Evolutionary conservation across 1,139 yeast species (phyloP), one percentile per base, ranked within the genome.

Genomic region (Geotrichum aggregatum): DNA sequence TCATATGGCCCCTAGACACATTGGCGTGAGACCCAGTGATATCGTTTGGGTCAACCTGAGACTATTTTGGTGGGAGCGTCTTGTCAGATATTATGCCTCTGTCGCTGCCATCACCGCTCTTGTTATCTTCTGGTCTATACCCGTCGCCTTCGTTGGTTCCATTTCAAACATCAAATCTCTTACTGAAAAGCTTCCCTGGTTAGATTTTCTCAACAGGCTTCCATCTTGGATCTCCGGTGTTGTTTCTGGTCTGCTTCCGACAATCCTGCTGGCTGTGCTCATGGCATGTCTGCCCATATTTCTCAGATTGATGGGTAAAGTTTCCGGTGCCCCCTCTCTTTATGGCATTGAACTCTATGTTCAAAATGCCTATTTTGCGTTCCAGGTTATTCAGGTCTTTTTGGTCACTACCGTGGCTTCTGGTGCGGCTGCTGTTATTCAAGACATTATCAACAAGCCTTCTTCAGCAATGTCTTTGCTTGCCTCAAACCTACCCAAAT

Each of bases 71-170:
- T 84, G 89, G 85, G 95, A 85, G 71, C 76, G 91, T 61, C 69
- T 84, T 48, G 70, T 79, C 33, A 78, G 92, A 71, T 70, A 72
- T 44, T 65, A 79, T 26, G 78, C 77, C 54, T 85, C 96, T 0
- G 63, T 74, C 50, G 76, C 83, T 14, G 80, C 83, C n/a, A 78
- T 88, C 58, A 66, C 75, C 40, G 71, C 68, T 5, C 68, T 84
- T 64, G 79, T 88, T 58, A 77, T 91, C 52, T 84, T 89, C 66
- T 92, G 98, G 98, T 80, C 96, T 56, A 76, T 89, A 61, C 98
- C 98, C 18, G 97, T 91, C 49, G 96, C 97, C 1, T 88, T 88
- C 67, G 96, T 92, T 53, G 98, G 98, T 83, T 75, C 84, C 64
- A 79, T 92, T 59, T 89, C 98, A 18, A 91, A 91, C 71, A 78